These are phyloP conservation scores for Calocybe gambosa DNA, from an alignment of 1,284 basidiomycete species.

Conservation along the genomic window DNA sequence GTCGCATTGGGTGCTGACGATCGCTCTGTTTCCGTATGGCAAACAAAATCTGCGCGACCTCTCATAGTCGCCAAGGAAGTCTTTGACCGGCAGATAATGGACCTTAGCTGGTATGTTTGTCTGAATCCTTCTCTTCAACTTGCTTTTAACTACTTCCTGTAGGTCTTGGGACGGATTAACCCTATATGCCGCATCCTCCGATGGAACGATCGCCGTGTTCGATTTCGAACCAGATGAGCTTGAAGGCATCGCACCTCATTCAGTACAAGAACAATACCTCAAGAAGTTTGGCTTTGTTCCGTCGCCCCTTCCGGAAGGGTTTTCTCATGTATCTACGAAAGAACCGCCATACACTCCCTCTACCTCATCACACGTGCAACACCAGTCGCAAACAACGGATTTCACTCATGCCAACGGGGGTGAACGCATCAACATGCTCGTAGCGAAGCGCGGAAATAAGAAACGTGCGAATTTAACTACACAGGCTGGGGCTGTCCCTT, in stretches of 20 bases:
- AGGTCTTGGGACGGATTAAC: conserved; percentile 91
- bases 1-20: conserved; percentile 91
- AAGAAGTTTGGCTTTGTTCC: conserved; percentile 71
- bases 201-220: conserved; percentile 89
- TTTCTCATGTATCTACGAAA: conserved; percentile 44
- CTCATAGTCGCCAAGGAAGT: conserved; percentile 90
- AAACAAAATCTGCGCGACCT: conserved; percentile 85
- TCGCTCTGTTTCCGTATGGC: conserved; percentile 86
- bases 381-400: conserved; percentile 26
- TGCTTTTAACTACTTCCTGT: conserved; percentile 1
- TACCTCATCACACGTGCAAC: conserved; percentile 19
- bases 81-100: conserved; percentile 93
- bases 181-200: conserved; percentile 92
- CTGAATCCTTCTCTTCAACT: conserved; percentile 19
- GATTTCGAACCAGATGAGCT: conserved; percentile 77
- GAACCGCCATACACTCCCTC: conserved; percentile 38
- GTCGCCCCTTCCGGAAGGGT: conserved; percentile 61
- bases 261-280: conserved; percentile 72
- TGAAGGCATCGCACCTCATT: conserved; percentile 74
- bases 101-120: conserved; percentile 80
- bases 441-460: conserved; percentile 67
- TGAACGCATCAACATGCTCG: conserved; percentile 64
- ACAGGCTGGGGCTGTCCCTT: conserved; percentile 22
- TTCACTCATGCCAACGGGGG: conserved; percentile 35
- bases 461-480: conserved; percentile 58